Evolutionary conservation across 106 monocot genomes (phyloP).

Genomic region (Dioscorea zingiberensis): DNA sequence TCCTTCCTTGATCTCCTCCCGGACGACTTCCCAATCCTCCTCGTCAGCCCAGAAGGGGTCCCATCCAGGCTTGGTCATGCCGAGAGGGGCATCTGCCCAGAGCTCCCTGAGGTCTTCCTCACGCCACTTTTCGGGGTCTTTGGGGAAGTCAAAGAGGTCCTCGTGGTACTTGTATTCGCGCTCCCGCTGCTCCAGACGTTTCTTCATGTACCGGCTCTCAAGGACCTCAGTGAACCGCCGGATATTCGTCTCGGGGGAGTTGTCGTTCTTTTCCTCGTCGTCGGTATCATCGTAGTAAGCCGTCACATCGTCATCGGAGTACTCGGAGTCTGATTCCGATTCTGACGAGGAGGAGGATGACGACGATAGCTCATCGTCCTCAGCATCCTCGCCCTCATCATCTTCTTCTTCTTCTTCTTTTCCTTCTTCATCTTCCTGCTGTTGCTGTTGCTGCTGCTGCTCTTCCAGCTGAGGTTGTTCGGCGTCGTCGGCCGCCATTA

Average conservation of each 20-base stretch:
- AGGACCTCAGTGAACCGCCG: constrained; percentile 42
- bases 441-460: not conserved
- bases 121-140: constrained; percentile 66
- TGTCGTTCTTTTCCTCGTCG: constrained; percentile 27
- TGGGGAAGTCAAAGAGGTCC: constrained; percentile 77
- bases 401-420: not conserved
- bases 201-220: constrained; percentile 24
- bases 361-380: not conserved
- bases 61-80: constrained; percentile 54
- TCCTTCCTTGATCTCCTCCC: constrained; percentile 29
- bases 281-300: constrained; percentile 1
- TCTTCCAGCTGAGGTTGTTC: not conserved
- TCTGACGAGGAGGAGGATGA: constrained; percentile 13
- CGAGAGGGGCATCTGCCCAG: constrained; percentile 69
- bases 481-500: not conserved
- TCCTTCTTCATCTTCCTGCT: constrained; percentile 1
- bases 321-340: constrained; percentile 21
- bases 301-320: constrained; percentile 2
- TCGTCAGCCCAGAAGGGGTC: constrained; percentile 65
- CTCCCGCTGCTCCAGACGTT: constrained; percentile 36
- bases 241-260: constrained; percentile 45
- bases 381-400: not conserved
- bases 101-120: constrained; percentile 72
- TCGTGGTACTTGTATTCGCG: constrained; percentile 28
- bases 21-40: constrained; percentile 59